phyloP scores from a whole-genome alignment of 257 asterid genomes.

The Nicotiana attenuata region DNA sequence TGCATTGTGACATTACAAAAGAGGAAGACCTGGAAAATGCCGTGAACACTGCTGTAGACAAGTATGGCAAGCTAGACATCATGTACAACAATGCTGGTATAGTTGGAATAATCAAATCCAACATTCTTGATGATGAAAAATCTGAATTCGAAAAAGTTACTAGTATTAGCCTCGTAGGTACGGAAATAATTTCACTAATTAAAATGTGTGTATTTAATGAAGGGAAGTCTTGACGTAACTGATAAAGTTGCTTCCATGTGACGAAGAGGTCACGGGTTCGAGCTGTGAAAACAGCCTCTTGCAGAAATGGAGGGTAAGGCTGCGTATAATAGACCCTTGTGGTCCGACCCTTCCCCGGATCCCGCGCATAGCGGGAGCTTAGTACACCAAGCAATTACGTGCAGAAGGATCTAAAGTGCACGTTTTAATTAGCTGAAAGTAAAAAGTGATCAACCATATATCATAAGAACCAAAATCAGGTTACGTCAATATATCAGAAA shows the following conservation, averaged over 20 bases:
- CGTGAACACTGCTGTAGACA: neutral
- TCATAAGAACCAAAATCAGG: neutral
- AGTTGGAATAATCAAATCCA: neutral
- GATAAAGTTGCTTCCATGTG: too few relatives aligned
- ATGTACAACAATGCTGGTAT: slow-evolving; percentile 35
- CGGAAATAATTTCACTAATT: neutral
- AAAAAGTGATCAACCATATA: neutral
- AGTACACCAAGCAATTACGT: too few relatives aligned
- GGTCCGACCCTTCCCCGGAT: too few relatives aligned
- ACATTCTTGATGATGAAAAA: slow-evolving; percentile 13
- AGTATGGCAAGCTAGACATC: slow-evolving; percentile 32
- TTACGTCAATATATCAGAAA: neutral
- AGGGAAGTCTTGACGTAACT: too few relatives aligned
- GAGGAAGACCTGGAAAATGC: slow-evolving; percentile 13
- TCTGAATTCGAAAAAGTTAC: slow-evolving; percentile 21
- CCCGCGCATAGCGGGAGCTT: too few relatives aligned
- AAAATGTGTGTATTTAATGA: too few relatives aligned
- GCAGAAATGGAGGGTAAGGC: too few relatives aligned
- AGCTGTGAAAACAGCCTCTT: too few relatives aligned
- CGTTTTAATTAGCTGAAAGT: neutral
- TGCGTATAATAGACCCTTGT: too few relatives aligned
- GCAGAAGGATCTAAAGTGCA: neutral
- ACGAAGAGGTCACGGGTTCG: too few relatives aligned
- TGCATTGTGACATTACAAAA: slow-evolving; percentile 18
- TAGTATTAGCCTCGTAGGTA: slow-evolving; percentile 25